Evolutionary conservation across 805 yeast species (phyloP).

Genomic region (Yamadazyma philogaea): DNA sequence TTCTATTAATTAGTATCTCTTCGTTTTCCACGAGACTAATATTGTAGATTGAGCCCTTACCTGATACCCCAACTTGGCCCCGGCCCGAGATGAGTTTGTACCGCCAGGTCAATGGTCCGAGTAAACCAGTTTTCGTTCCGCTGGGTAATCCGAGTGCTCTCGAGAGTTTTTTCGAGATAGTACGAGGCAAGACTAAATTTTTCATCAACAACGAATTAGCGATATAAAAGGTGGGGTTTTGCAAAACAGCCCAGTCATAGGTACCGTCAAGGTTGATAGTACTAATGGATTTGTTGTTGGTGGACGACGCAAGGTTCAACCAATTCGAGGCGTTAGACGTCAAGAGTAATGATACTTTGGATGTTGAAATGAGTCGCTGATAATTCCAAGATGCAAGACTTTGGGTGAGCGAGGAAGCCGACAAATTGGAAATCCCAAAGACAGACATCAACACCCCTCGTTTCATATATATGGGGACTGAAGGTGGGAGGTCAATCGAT

Average conservation of each 20-base stretch:
- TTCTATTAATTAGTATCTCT: conserved; percentile 44
- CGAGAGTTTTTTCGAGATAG: conserved; percentile 32
- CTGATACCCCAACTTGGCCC: conserved; percentile 54
- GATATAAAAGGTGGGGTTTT: conserved; percentile 48
- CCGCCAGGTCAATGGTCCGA: conserved; percentile 34
- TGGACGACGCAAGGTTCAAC: conserved; percentile 13
- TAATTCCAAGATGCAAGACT: conserved; percentile 28
- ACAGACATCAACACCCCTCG: conserved; percentile 51
- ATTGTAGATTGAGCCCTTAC: conserved; percentile 52
- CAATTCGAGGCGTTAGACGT: conserved; percentile 30
- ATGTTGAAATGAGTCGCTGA: conserved; percentile 48
- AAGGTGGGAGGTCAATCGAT: conserved; percentile 54
- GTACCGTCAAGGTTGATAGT: conserved; percentile 53
- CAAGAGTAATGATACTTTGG: conserved; percentile 43
- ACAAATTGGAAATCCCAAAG: conserved; percentile 30
- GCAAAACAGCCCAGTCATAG: conserved; percentile 59
- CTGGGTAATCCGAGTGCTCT: conserved; percentile 17
- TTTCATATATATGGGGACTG: conserved; percentile 50
- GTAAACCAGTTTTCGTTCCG: conserved; percentile 40
- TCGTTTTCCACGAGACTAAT: conserved; percentile 45
- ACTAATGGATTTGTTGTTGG: conserved; percentile 39
- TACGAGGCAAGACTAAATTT: conserved; percentile 37
- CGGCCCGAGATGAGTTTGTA: conserved; percentile 53
- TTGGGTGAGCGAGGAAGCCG: conserved; percentile 32
- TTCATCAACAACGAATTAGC: conserved; percentile 50